Base-by-base conservation (phyloP, 2,329 filamentous ascomycete species). In the Neurospora crassa region DNA sequence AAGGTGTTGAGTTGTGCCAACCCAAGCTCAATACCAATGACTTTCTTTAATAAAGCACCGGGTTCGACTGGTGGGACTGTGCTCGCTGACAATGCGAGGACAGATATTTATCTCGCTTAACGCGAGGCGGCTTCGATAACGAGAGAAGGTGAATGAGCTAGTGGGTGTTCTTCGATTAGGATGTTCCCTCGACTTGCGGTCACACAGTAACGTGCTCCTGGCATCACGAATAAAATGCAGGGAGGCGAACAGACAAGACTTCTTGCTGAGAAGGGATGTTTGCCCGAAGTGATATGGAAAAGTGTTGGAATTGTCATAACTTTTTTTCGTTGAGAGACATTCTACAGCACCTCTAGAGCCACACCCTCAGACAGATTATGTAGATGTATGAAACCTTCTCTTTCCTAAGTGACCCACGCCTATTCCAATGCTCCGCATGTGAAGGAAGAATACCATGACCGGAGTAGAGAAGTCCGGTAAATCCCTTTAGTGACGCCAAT, bases 341-440 rank as follows among this genome's bases (percentile, higher is more conserved):
- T 68, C 18, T 73, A 73, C 71, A 71, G 24, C 29, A 45, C 70
- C 69, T 34, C 67, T 67, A 47, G 67, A 63, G n/a, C 67, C 41
- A 43, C 41, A 43, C 59, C 18, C 29, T 41, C 37, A 40, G 59
- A 45, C 43, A 67, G 53, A 72, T 71, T 70, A 70, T 70, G 69
- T 68, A 47, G 29, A 67, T 69, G 59, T 68, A 43, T 59, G 40
- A 69, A 69, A 67, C 70, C 67, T 69, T 71, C 53, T 63, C 29
- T 63, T 63, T 63, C 53, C 11, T 69, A n/a, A 37, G 47, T 69
- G 67, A 24, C 67, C 24, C 63, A 34, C 70, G 67, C 67, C 70
- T 68, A 43, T 68, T 69, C 70, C 70, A 40, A 71, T 71, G 70
- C 70, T 71, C 70, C 70, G 59, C 47, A 47, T 40, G 67, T 37